Evolutionary conservation across 768 basidiomycete species (phyloP).

Genomic region (Hygrocybe coccinea): DNA sequence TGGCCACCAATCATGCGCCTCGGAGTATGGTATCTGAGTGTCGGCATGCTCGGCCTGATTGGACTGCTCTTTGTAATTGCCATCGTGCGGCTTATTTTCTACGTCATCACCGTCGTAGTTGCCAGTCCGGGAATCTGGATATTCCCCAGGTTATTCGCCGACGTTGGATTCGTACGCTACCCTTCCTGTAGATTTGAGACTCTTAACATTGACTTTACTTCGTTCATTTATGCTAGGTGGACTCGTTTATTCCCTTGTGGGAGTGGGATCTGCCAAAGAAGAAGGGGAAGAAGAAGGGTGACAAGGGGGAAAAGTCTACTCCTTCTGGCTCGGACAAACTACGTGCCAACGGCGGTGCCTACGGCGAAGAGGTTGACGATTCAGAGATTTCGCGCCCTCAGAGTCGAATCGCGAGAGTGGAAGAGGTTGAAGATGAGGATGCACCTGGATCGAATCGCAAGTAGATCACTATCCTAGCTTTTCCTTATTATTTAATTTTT

Average conservation of each 20-base stretch:
- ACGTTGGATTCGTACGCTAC: constrained; percentile 93
- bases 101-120: constrained; percentile 83
- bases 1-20: constrained; percentile 93
- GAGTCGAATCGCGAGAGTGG: constrained; percentile 5
- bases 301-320: constrained; percentile 28
- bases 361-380: constrained; percentile 44
- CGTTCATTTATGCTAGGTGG: constrained; percentile 58
- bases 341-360: constrained; percentile 37
- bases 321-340: constrained; percentile 29
- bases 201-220: constrained; percentile 1
- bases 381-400: constrained; percentile 29
- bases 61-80: constrained; percentile 89
- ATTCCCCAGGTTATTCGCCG: constrained; percentile 96
- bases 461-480: neutral
- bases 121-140: constrained; percentile 95
- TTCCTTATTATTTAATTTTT: neutral
- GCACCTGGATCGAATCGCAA: neutral
- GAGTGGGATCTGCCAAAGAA: constrained; percentile 90
- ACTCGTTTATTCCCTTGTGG: constrained; percentile 95
- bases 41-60: constrained; percentile 81
- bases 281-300: constrained; percentile 48
- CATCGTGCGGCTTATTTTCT: constrained; percentile 87
- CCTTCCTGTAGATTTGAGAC: neutral
- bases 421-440: constrained; percentile 11
- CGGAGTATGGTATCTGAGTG: constrained; percentile 93